Percentiles rank a stretch among this genome's conserved stretches.
Conservation (phyloP, 805 yeast species). For the Schizosaccharomyces japonicus region DNA sequence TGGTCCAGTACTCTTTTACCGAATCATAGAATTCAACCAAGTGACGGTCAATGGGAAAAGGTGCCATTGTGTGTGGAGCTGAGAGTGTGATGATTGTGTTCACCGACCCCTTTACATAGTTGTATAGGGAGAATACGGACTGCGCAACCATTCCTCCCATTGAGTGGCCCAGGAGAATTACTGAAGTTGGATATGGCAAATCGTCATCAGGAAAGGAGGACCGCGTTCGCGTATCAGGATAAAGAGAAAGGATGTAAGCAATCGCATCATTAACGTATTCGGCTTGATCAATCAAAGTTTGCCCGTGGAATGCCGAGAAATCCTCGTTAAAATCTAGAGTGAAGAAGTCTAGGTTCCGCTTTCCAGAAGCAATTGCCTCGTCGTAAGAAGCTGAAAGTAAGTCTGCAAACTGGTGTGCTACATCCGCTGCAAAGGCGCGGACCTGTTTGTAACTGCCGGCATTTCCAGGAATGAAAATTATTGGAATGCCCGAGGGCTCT, state of each 20-base stretch:
- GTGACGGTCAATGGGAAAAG: constrained; percentile 83
- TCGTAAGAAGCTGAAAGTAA: neutral
- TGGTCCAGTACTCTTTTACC: constrained; percentile 60
- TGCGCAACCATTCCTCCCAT: constrained; percentile 96
- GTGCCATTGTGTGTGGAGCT: constrained; percentile 80
- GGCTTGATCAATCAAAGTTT: constrained; percentile 81
- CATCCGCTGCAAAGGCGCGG: constrained; percentile 71
- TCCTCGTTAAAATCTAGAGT: constrained; percentile 90
- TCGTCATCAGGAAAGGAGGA: constrained; percentile 19
- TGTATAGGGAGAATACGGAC: constrained; percentile 56
- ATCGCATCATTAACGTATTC: constrained; percentile 80
- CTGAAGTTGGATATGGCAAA: constrained; percentile 30
- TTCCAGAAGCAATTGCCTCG: constrained; percentile 9
- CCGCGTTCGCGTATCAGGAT: constrained; percentile 16
- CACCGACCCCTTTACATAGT: constrained; percentile 45
- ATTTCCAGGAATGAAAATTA: constrained; percentile 85
- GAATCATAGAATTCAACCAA: constrained; percentile 48
- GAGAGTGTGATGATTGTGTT: constrained; percentile 69
- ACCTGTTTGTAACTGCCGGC: constrained; percentile 87
- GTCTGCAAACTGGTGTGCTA: constrained; percentile 26
- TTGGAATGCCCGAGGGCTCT: constrained; percentile 58
- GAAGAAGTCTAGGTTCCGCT: constrained; percentile 52
- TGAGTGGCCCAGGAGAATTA: constrained; percentile 68
- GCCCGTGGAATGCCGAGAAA: constrained; percentile 85
- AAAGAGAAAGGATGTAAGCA: constrained; percentile 45